A percentile compares a stretch with the other conserved stretches of the same genome.
Evolutionary conservation across 2,329 filamentous ascomycete species (phyloP).

Genomic region (Lojkania enalia): DNA sequence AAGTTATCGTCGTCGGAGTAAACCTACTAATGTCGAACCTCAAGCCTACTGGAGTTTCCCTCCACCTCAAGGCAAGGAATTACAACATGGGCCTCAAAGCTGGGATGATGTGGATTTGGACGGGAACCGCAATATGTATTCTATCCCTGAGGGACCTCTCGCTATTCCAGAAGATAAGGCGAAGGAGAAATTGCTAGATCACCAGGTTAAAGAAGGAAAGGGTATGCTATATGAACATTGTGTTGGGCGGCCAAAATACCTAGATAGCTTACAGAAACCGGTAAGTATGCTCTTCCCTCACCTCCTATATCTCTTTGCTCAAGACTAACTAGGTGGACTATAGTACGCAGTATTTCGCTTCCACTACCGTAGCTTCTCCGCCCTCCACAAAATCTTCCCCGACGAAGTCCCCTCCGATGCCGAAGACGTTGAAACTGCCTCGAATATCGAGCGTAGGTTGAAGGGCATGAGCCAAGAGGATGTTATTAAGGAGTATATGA

Average conservation of each 20-base stretch:
- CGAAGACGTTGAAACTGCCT: too few species aligned
- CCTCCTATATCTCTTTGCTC: too few species aligned
- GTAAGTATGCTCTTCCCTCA: too few species aligned
- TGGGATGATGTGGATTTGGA: not conserved
- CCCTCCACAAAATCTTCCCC: not conserved
- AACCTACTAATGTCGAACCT: not conserved
- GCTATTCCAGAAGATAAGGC: not conserved
- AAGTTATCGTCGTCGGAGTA: not conserved
- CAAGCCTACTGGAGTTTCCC: not conserved
- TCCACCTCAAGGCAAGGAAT: not conserved
- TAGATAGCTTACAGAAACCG: not conserved
- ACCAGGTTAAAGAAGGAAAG: constrained; percentile 1
- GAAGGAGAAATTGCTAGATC: not conserved
- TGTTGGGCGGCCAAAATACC: not conserved
- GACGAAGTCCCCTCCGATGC: not conserved
- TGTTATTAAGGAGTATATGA: not conserved
- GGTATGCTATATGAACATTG: not conserved
- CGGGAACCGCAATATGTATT: not conserved
- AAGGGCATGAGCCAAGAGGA: not conserved
- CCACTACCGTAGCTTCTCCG: not conserved
- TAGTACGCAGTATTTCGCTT: constrained; percentile 1
- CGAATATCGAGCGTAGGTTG: not conserved
- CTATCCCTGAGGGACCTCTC: not conserved
- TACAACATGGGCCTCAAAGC: not conserved
- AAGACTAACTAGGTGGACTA: too few species aligned